These are phyloP conservation scores for Fusarium protoensiforme DNA, from an alignment of 2,329 filamentous ascomycete species.

Conservation along the genomic window DNA sequence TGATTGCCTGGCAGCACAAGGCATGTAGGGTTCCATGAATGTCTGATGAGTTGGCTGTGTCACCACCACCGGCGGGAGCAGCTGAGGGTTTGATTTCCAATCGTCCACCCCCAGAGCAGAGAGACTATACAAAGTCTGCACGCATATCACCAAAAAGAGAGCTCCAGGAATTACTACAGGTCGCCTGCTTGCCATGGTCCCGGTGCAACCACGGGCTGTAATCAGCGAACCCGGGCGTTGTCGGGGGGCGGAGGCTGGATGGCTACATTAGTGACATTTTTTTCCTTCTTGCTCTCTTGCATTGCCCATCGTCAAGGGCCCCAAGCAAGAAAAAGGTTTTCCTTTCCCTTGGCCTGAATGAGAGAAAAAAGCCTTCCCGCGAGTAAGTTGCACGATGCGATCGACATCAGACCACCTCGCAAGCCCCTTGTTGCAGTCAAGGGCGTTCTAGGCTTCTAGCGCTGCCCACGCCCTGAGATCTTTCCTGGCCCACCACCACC, in stretches of 20 bases:
- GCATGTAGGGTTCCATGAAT: slow-evolving; percentile 24
- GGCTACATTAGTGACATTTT: slow-evolving; percentile 21
- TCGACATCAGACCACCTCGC: slow-evolving; percentile 43
- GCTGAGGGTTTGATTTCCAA: not conserved
- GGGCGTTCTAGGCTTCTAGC: slow-evolving; percentile 37
- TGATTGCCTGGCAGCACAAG: slow-evolving; percentile 11
- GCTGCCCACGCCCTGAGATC: slow-evolving; percentile 25
- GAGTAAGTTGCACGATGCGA: slow-evolving; percentile 38
- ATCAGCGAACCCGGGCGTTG: slow-evolving; percentile 18
- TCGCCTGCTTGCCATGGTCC: not conserved
- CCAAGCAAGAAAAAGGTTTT: not conserved
- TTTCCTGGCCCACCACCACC: slow-evolving; percentile 13
- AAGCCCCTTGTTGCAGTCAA: slow-evolving; percentile 35
- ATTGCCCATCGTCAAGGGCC: not conserved
- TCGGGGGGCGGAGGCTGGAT: slow-evolving; percentile 23
- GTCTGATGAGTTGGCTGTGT: slow-evolving; percentile 43
- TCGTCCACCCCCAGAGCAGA: not conserved
- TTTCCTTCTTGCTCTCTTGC: not conserved
- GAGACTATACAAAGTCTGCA: slow-evolving; percentile 20
- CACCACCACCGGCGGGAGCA: slow-evolving; percentile 18
- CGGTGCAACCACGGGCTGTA: slow-evolving; percentile 15
- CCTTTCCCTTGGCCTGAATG: slow-evolving; percentile 2
- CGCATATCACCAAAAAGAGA: slow-evolving; percentile 15
- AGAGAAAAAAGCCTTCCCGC: slow-evolving; percentile 9
- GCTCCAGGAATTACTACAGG: slow-evolving; percentile 8